phyloP scores from a whole-genome alignment of 352 stramenopile genomes.

The Phytopythium helicoides region DNA sequence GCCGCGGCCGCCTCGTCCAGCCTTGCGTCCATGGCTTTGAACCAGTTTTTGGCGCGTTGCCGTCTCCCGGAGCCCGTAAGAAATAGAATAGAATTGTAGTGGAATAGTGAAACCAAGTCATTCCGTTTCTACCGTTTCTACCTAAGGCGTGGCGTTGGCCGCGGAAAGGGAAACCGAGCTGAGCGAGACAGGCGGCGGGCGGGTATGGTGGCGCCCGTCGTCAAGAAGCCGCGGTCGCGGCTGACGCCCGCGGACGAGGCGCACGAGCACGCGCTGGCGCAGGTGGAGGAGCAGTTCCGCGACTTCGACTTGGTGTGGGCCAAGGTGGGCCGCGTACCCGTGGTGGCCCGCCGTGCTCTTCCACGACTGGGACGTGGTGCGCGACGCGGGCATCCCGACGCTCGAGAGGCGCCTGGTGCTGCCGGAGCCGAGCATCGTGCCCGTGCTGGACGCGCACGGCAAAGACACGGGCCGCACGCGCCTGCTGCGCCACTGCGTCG shows the following conservation, averaged over 20 bases:
- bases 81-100: too few relatives aligned
- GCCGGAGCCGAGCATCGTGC: slow-evolving; percentile 31
- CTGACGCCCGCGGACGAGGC: slow-evolving; percentile 16
- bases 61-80: not conserved
- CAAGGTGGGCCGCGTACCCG: slow-evolving; percentile 60
- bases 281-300: slow-evolving; percentile 55
- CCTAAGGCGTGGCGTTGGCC: too few relatives aligned
- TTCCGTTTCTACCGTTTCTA: too few relatives aligned
- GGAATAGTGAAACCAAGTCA: too few relatives aligned
- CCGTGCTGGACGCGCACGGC: slow-evolving; percentile 16
- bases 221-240: slow-evolving; percentile 17
- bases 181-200: not conserved
- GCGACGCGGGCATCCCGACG: slow-evolving; percentile 32
- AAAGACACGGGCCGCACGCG: slow-evolving; percentile 21
- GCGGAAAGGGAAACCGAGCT: not conserved
- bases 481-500: slow-evolving; percentile 29
- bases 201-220: slow-evolving; percentile 28
- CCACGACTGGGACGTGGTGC: slow-evolving; percentile 52
- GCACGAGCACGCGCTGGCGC: slow-evolving; percentile 24
- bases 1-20: slow-evolving; percentile 31
- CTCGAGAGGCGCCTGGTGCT: slow-evolving; percentile 37
- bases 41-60: not conserved
- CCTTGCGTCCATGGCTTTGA: not conserved
- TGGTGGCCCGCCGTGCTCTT: slow-evolving; percentile 85
- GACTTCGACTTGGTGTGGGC: slow-evolving; percentile 81